Base-by-base conservation (phyloP, 2,329 filamentous ascomycete genomes). In the Colletotrichum viniferum region DNA sequence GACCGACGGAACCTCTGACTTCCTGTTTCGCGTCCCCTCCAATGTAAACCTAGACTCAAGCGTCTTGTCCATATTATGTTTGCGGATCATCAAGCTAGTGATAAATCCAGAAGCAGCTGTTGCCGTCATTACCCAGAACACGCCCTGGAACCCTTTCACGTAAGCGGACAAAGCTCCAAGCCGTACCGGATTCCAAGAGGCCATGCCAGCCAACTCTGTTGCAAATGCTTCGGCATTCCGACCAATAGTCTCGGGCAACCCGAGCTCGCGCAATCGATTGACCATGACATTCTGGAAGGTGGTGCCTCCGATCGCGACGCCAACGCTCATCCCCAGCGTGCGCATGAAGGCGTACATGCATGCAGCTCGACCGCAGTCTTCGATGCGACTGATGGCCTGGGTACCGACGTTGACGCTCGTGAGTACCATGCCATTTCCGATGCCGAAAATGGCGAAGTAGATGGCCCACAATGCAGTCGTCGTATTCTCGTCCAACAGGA, bases 301-400 rank as follows among this genome's bases (percentile, higher is more conserved):
- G 1, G 84, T 81, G 7, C 82, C 83, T 4, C 83, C 81, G 10
- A 85, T 77, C 21, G 85, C 84, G 7, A 88, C 82, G 12, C 87
- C 87, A 28, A 86, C 74, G 13, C 84, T 83, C 86, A 87, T 86
- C 3, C 87, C 87, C 71, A 87, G 81, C 7, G 82, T 84, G 26
- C 82, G 82, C 14, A 84, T 79, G 76, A 84, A 84, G 2, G 79
- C 81, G 76, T 84, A 86, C 84, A 83, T 85, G 36, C 79, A 80
- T 1, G 82, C 81, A 2, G 86, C 83, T 43, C 82, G 80, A 2
- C 80, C 81, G 28, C 77, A 77, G 58, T 86, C 80, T 55, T 83
- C 80, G 1, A 79, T 73, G 56, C 78, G 78, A 6, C 83, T 81
- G 43, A 85, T 80, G 18, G 83, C 84, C 66, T 87, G 85, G 2